Conservation (phyloP, 495 filamentous ascomycete species). For the Durotheca rogersii region DNA sequence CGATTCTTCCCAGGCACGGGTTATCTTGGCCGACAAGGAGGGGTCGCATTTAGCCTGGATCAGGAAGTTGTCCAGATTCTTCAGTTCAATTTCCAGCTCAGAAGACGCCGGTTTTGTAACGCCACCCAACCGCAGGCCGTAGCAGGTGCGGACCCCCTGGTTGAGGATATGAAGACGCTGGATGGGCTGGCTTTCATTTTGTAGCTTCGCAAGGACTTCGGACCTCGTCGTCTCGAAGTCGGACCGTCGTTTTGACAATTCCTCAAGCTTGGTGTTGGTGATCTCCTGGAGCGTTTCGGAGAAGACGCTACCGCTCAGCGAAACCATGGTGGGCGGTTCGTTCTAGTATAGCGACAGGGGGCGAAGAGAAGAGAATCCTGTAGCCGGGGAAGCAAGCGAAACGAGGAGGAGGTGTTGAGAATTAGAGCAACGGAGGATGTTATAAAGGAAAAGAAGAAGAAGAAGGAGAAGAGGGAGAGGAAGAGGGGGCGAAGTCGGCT, state of each 20-base stretch:
- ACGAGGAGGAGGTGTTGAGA: too few species aligned
- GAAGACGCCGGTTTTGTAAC: conserved; percentile 21
- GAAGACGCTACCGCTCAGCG: conserved; percentile 38
- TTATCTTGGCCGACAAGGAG: conserved; percentile 50
- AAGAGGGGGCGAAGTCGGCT: too few species aligned
- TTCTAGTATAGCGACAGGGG: too few species aligned
- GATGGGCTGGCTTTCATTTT: conserved; percentile 33
- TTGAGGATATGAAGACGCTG: conserved; percentile 42
- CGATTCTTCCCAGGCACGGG: conserved; percentile 49
- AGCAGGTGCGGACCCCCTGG: conserved; percentile 43
- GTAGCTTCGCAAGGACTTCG: conserved; percentile 29
- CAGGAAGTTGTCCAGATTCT: conserved; percentile 54
- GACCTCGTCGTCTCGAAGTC: conserved; percentile 52
- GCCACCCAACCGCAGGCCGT: conserved; percentile 31
- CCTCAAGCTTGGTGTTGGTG: conserved; percentile 63
- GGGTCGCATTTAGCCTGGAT: conserved; percentile 58
- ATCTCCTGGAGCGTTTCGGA: conserved; percentile 66
- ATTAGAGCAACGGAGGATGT: too few species aligned
- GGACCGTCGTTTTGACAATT: conserved; percentile 59
- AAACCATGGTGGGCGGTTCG: conserved; percentile 11
- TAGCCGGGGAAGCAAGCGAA: too few species aligned
- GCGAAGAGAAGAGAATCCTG: too few species aligned
- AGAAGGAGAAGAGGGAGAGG: too few species aligned
- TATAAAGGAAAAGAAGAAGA: too few species aligned
- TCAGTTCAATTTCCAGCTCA: conserved; percentile 44